These are phyloP conservation scores for Dendrobium officinale DNA, from an alignment of 106 monocot species.

Conservation along the genomic window DNA sequence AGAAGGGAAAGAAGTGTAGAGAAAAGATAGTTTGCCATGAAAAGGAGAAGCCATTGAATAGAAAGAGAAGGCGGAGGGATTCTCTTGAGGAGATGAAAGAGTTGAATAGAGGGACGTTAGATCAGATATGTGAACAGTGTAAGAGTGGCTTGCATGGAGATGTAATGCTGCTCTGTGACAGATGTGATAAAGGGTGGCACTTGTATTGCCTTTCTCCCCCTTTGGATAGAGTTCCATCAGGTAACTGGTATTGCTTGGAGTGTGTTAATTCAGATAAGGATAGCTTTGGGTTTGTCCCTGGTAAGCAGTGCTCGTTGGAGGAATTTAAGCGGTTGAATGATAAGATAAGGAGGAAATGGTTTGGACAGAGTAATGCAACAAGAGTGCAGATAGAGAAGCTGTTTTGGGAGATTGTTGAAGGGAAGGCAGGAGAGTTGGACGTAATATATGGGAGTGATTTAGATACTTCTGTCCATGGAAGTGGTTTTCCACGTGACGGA, in stretches of 20 bases:
- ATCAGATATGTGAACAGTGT: constrained; percentile 86
- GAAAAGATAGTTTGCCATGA: neutral
- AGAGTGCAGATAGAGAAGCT: constrained; percentile 50
- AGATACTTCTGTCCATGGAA: constrained; percentile 60
- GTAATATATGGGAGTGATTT: constrained; percentile 81
- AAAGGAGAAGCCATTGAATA: constrained; percentile 7
- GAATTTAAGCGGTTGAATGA: constrained; percentile 40
- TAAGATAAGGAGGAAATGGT: constrained; percentile 51
- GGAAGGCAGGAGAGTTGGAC: constrained; percentile 63
- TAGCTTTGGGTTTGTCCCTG: constrained; percentile 62
- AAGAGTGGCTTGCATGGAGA: constrained; percentile 81
- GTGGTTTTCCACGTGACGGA: constrained; percentile 48
- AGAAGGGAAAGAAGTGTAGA: constrained; percentile 19
- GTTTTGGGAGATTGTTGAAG: constrained; percentile 88
- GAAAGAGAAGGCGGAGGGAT: constrained; percentile 30
- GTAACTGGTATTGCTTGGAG: constrained; percentile 80
- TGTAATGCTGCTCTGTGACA: constrained; percentile 74
- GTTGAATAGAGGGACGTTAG: constrained; percentile 18
- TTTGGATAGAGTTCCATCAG: constrained; percentile 42
- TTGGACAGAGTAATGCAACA: constrained; percentile 32
- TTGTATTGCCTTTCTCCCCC: constrained; percentile 65
- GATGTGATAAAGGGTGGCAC: constrained; percentile 85
- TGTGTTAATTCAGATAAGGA: constrained; percentile 72
- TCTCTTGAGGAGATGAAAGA: constrained; percentile 8
- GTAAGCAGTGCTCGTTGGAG: constrained; percentile 48